phyloP scores from a whole-genome alignment of 257 asterid species.

The Salvia hispanica region DNA sequence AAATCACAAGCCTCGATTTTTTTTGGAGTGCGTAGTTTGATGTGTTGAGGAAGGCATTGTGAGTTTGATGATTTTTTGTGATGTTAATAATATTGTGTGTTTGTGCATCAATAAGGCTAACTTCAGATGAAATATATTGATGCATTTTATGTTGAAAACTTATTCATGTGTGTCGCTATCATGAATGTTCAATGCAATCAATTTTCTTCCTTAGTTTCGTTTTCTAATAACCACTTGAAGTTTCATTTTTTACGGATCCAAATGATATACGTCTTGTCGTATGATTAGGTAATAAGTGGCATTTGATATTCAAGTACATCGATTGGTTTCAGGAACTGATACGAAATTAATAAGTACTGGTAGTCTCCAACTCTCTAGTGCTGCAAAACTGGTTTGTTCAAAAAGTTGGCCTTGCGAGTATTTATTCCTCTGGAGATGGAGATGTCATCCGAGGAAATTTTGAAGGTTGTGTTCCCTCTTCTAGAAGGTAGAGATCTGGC shows the following conservation, averaged over 20 bases:
- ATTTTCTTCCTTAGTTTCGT: background rate
- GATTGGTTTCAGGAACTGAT: conserved; percentile 35
- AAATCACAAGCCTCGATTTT: background rate
- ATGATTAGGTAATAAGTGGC: background rate
- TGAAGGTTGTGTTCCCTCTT: conserved; percentile 89
- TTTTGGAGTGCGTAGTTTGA: background rate
- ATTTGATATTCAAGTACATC: conserved; percentile 18
- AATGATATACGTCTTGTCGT: background rate
- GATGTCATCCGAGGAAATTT: conserved; percentile 66
- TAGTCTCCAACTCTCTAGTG: conserved; percentile 11
- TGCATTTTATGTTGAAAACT: background rate
- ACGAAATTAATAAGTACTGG: background rate
- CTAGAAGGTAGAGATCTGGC: conserved; percentile 83
- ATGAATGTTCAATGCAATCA: background rate
- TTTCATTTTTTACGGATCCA: background rate
- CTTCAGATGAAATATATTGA: background rate
- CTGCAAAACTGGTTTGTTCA: conserved; percentile 6
- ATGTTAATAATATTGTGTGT: background rate
- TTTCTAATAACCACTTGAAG: background rate
- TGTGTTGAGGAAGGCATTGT: conserved; percentile 1
- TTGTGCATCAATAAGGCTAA: background rate
- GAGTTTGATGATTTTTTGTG: background rate
- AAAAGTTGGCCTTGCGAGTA: conserved; percentile 1
- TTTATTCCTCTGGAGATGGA: conserved; percentile 25
- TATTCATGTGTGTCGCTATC: background rate